Conservation (phyloP, 768 basidiomycete species). For the Mycena rosella region DNA sequence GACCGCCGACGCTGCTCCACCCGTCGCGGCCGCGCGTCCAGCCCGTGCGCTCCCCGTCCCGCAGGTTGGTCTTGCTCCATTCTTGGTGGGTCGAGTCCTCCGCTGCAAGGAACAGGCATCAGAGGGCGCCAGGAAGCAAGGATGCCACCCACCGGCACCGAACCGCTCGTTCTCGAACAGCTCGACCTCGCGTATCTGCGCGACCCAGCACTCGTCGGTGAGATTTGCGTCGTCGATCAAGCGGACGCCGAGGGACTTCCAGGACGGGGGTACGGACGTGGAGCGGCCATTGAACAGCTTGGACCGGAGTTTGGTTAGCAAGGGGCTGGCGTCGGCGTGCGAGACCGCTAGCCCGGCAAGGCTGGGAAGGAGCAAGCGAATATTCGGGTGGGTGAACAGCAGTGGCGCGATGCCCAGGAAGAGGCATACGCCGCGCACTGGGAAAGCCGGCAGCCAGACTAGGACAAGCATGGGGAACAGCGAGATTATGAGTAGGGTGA, state of each 20-base stretch:
- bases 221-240: slow-evolving; percentile 76
- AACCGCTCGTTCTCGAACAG: slow-evolving; percentile 87
- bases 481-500: slow-evolving; percentile 60
- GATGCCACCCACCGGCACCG: slow-evolving; percentile 40
- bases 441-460: slow-evolving; percentile 60
- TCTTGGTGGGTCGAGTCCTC: slow-evolving; percentile 40
- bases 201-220: slow-evolving; percentile 71
- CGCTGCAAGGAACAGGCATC: background rate
- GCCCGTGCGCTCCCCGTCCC: slow-evolving; percentile 62
- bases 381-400: slow-evolving; percentile 62
- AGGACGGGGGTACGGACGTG: slow-evolving; percentile 7
- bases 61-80: slow-evolving; percentile 63
- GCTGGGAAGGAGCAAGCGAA: slow-evolving; percentile 48
- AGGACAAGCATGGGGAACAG: slow-evolving; percentile 65
- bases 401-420: slow-evolving; percentile 65
- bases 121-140: background rate
- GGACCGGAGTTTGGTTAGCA: slow-evolving; percentile 9
- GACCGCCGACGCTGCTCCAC: slow-evolving; percentile 68
- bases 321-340: slow-evolving; percentile 10
- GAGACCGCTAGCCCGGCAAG: slow-evolving; percentile 19
- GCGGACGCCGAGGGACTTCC: slow-evolving; percentile 48
- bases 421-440: slow-evolving; percentile 61
- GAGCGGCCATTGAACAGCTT: background rate
- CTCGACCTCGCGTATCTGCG: slow-evolving; percentile 77
- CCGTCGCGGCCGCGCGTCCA: slow-evolving; percentile 83